Evolutionary conservation across 129 eudicot genomes (phyloP).

Genomic region (Chrysanthemum seticuspe): DNA sequence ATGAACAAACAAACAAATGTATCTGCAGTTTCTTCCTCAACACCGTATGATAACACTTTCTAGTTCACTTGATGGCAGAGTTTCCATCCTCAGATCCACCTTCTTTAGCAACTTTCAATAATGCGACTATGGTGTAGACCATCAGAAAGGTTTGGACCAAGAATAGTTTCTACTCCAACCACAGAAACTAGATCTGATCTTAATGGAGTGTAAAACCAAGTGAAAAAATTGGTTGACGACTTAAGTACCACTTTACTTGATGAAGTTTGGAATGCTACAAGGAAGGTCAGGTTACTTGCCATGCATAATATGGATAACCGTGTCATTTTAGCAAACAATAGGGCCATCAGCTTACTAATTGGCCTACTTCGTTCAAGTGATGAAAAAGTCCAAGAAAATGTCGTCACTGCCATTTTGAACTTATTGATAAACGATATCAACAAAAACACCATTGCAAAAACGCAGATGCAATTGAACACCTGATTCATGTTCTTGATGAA

Average conservation of each 20-base stretch:
- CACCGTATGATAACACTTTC: too few species aligned
- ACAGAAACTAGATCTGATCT: conserved; percentile 53
- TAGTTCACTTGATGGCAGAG: conserved; percentile 84
- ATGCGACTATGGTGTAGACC: too few species aligned
- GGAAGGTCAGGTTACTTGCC: conserved; percentile 69
- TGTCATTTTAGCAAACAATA: conserved; percentile 62
- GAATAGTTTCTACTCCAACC: conserved; percentile 52
- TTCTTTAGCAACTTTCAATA: conserved; percentile 57
- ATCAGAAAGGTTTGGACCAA: conserved; percentile 46
- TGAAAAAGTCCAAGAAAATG: conserved; percentile 52
- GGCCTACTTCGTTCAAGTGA: conserved; percentile 66
- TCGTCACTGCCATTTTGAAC: conserved; percentile 86
- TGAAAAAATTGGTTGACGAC: conserved; percentile 56
- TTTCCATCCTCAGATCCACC: conserved; percentile 77
- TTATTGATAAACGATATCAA: conserved; percentile 81
- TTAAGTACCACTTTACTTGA: conserved; percentile 53
- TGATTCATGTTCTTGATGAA: conserved; percentile 68
- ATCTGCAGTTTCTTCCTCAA: too few species aligned
- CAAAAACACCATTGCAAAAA: conserved; percentile 64
- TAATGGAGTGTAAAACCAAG: conserved; percentile 62
- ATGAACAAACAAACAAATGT: too few species aligned
- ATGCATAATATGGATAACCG: conserved; percentile 82
- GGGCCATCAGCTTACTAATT: conserved; percentile 52
- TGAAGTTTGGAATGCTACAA: conserved; percentile 47
- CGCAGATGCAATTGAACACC: conserved; percentile 75